phyloP scores from a whole-genome alignment of 2,329 filamentous ascomycete genomes.

The Trichoderma guizhouense region DNA sequence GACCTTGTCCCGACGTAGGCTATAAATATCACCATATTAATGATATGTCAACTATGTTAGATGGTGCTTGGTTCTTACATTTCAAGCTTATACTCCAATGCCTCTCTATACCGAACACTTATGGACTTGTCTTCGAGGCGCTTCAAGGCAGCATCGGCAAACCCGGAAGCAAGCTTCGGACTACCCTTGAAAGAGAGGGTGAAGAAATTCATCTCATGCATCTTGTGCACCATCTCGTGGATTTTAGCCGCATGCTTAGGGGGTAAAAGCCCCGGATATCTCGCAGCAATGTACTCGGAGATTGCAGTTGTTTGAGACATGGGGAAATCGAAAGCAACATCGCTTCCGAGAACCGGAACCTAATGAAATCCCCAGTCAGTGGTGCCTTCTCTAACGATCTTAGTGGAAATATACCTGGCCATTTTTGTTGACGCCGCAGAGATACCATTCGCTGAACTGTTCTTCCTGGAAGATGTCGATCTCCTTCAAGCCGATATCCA shows the following conservation, averaged over 20 bases:
- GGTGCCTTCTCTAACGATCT: not conserved
- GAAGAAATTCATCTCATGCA: too few species aligned
- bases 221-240: too few species aligned
- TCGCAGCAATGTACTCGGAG: not conserved
- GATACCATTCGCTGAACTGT: not conserved
- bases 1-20: too few species aligned
- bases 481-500: not conserved
- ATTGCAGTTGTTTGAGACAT: not conserved
- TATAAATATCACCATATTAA: too few species aligned
- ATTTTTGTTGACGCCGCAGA: not conserved
- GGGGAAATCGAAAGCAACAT: not conserved
- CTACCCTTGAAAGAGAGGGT: too few species aligned
- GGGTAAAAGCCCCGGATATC: not conserved
- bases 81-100: too few species aligned
- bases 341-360: not conserved
- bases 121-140: too few species aligned
- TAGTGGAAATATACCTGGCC: not conserved
- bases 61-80: too few species aligned
- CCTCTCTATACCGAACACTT: too few species aligned
- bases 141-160: too few species aligned
- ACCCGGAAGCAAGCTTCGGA: too few species aligned
- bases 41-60: too few species aligned
- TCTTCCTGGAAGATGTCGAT: not conserved
- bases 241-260: not conserved
- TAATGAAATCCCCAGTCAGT: not conserved